A percentile compares a stretch with the other conserved stretches of the same genome.
Conservation (phyloP, 1,284 basidiomycete species). For the Cutaneotrichosporon sp. region DNA sequence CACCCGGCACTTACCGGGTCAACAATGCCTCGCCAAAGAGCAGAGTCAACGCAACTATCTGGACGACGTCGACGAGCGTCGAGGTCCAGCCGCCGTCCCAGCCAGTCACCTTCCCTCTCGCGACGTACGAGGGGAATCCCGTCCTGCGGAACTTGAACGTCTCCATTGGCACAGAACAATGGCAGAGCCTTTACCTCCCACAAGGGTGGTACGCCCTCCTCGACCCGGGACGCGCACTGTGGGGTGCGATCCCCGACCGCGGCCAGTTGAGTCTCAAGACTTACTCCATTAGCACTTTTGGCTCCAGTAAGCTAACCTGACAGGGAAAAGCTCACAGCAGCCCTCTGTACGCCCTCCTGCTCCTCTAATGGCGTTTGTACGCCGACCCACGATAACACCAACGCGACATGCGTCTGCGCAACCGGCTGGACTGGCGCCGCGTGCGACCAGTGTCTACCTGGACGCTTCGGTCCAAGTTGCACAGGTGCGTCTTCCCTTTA, state of each 20-base stretch:
- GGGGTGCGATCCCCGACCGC: conserved; percentile 29
- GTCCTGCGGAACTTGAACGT: background rate
- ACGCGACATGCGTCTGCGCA: conserved; percentile 24
- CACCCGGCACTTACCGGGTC: conserved; percentile 19
- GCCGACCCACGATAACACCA: background rate
- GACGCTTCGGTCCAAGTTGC: conserved; percentile 43
- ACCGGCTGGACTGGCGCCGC: conserved; percentile 32
- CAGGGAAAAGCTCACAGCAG: conserved; percentile 15
- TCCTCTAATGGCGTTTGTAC: conserved; percentile 28
- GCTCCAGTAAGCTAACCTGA: conserved; percentile 1
- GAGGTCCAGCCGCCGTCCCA: conserved; percentile 21
- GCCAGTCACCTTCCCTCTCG: conserved; percentile 21
- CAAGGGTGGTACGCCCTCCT: conserved; percentile 31
- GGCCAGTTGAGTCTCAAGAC: conserved; percentile 14
- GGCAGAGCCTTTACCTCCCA: conserved; percentile 28
- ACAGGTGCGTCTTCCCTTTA: conserved; percentile 17
- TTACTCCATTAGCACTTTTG: background rate
- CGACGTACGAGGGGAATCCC: conserved; percentile 14
- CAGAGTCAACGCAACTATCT: background rate
- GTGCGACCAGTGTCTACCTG: conserved; percentile 37
- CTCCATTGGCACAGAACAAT: background rate
- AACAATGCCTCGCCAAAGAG: background rate
- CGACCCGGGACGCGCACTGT: conserved; percentile 27
- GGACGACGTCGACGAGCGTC: background rate
- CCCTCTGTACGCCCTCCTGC: conserved; percentile 30